These are phyloP conservation scores for Penicillium egyptiacum DNA, from an alignment of 495 filamentous ascomycete species.

Conservation along the genomic window DNA sequence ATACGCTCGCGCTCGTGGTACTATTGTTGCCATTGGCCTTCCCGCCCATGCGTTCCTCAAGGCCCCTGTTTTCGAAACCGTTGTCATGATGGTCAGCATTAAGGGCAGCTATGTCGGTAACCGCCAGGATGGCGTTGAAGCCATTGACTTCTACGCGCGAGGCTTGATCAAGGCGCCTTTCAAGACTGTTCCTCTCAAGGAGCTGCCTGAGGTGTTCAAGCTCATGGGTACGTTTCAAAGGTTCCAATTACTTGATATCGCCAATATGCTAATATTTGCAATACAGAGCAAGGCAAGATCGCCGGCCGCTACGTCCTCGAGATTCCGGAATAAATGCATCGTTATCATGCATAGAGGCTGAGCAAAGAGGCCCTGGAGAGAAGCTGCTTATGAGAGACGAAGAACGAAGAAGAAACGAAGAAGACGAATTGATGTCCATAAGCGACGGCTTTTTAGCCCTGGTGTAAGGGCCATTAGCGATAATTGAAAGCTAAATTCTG, in stretches of 20 bases:
- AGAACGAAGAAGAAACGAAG: no score
- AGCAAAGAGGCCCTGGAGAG: not conserved
- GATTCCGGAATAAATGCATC: conserved; percentile 47
- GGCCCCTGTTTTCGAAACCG: conserved; percentile 80
- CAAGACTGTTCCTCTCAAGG: conserved; percentile 73
- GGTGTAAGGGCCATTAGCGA: not conserved
- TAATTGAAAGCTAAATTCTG: conserved; percentile 2
- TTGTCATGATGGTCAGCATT: conserved; percentile 85
- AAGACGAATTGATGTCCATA: not conserved
- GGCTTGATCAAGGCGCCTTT: conserved; percentile 82
- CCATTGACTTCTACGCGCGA: conserved; percentile 78
- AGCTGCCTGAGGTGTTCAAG: conserved; percentile 73
- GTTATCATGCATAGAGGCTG: not conserved
- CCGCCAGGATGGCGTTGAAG: conserved; percentile 77
- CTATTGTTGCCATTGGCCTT: conserved; percentile 80
- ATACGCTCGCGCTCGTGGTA: conserved; percentile 78
- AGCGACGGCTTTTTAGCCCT: not conserved
- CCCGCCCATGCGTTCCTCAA: conserved; percentile 73
- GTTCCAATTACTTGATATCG: not conserved
- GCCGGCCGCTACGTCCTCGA: conserved; percentile 88
- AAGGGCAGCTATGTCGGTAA: conserved; percentile 91
- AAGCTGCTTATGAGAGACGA: not conserved
- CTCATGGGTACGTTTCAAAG: conserved; percentile 53
- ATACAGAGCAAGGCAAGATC: conserved; percentile 66
- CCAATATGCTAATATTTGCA: conserved; percentile 13